Evolutionary conservation across 2,329 filamentous ascomycete species (phyloP).

Genomic region (Stemphylium lycopersici): DNA sequence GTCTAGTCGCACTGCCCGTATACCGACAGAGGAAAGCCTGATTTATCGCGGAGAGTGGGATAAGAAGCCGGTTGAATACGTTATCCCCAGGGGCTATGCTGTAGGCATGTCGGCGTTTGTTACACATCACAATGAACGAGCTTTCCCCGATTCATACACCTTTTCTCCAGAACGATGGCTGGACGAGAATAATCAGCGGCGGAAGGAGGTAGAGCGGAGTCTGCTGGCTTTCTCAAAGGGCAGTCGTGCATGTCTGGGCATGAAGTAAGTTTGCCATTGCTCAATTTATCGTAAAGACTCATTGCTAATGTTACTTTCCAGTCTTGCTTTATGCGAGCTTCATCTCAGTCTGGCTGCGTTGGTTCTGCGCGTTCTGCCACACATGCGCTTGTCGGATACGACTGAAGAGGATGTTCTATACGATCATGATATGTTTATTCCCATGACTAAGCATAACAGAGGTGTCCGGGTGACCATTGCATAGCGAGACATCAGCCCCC

Average conservation of each 20-base stretch:
- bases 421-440: constrained; percentile 37
- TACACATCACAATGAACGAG: constrained; percentile 31
- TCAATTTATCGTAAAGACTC: not conserved
- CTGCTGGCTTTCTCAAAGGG: constrained; percentile 43
- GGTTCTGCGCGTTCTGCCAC: constrained; percentile 30
- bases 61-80: constrained; percentile 26
- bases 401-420: constrained; percentile 29
- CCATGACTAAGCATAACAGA: constrained; percentile 32
- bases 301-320: not conserved
- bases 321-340: constrained; percentile 32
- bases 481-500: not conserved
- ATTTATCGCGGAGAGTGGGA: constrained; percentile 35
- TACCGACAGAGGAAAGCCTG: constrained; percentile 31
- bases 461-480: constrained; percentile 29
- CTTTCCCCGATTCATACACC: constrained; percentile 30
- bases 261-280: constrained; percentile 35
- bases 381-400: constrained; percentile 32
- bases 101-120: constrained; percentile 36
- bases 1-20: constrained; percentile 33
- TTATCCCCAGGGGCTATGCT: constrained; percentile 31
- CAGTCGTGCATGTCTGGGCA: constrained; percentile 39
- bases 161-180: constrained; percentile 43
- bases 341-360: constrained; percentile 28
- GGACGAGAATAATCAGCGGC: constrained; percentile 30
- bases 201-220: constrained; percentile 34